Percentiles rank a stretch among this genome's conserved stretches.
Conservation (phyloP, 768 basidiomycete genomes). For the Termitomyces sp. region DNA sequence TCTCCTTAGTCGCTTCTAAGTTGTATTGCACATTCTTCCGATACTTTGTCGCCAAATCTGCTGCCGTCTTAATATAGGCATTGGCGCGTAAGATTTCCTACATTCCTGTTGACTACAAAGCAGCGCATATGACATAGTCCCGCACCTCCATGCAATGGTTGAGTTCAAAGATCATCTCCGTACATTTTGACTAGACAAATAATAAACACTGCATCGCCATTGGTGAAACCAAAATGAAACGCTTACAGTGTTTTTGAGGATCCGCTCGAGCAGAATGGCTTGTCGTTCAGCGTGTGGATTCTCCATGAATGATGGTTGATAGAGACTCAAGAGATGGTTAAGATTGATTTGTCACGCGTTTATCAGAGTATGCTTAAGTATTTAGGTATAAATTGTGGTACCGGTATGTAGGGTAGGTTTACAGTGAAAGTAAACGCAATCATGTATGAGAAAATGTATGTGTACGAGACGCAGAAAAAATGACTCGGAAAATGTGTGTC, state of each 20-base stretch:
- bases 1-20: constrained; percentile 62
- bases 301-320: constrained; percentile 61
- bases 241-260: constrained; percentile 82
- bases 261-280: constrained; percentile 83
- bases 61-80: constrained; percentile 69
- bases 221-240: neutral
- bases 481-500: neutral
- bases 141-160: constrained; percentile 81
- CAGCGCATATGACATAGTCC: neutral
- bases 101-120: constrained; percentile 1
- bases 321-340: neutral
- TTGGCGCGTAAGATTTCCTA: constrained; percentile 82
- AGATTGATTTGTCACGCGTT: constrained; percentile 12
- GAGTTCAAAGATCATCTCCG: constrained; percentile 83
- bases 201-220: neutral
- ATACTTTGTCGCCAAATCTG: constrained; percentile 83
- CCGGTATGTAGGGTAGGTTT: neutral
- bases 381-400: neutral
- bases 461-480: neutral
- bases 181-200: constrained; percentile 75
- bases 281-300: constrained; percentile 94
- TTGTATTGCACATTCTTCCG: constrained; percentile 92
- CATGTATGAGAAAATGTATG: neutral
- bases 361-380: neutral
- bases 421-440: constrained; percentile 7